phyloP scores from a whole-genome alignment of 108 stramenopile genomes.

The Skeletonema tropicum region DNA sequence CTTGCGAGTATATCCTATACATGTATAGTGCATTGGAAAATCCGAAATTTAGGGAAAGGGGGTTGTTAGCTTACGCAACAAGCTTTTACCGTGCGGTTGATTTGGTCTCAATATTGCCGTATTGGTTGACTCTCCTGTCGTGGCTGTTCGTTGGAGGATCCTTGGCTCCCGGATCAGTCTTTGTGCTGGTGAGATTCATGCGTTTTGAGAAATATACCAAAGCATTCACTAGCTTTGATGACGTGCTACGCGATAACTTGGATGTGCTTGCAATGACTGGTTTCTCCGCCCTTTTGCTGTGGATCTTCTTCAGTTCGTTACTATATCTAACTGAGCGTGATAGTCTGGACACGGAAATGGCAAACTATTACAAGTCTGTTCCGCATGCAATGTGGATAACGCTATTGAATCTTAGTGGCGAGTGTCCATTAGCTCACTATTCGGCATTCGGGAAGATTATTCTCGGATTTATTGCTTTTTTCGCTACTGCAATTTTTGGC shows the following conservation, averaged over 20 bases:
- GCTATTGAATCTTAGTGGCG: constrained; percentile 86
- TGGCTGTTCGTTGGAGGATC: constrained; percentile 13
- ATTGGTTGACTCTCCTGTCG: constrained; percentile 57
- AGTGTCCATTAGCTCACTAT: constrained; percentile 86
- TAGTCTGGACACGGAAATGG: constrained; percentile 83
- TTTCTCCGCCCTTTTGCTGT: constrained; percentile 83
- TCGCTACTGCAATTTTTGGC: constrained; percentile 74
- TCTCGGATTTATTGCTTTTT: constrained; percentile 80
- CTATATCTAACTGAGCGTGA: constrained; percentile 85
- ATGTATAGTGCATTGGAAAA: constrained; percentile 60
- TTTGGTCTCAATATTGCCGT: constrained; percentile 75
- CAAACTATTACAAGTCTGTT: constrained; percentile 71
- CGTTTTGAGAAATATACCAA: constrained; percentile 84
- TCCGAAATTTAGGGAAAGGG: constrained; percentile 56
- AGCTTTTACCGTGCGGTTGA: constrained; percentile 80
- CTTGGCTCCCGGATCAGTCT: constrained; percentile 31
- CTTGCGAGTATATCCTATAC: constrained; percentile 66
- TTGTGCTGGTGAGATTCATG: constrained; percentile 76
- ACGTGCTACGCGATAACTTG: constrained; percentile 66
- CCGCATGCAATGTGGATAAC: constrained; percentile 94
- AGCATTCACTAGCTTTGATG: constrained; percentile 84
- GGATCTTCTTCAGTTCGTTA: constrained; percentile 81
- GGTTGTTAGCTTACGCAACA: constrained; percentile 41
- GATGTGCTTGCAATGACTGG: constrained; percentile 88
- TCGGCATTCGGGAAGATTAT: constrained; percentile 74